These are phyloP conservation scores for Arabidopsis arenosa DNA, from an alignment of 345 rosid genomes.

Conservation along the genomic window DNA sequence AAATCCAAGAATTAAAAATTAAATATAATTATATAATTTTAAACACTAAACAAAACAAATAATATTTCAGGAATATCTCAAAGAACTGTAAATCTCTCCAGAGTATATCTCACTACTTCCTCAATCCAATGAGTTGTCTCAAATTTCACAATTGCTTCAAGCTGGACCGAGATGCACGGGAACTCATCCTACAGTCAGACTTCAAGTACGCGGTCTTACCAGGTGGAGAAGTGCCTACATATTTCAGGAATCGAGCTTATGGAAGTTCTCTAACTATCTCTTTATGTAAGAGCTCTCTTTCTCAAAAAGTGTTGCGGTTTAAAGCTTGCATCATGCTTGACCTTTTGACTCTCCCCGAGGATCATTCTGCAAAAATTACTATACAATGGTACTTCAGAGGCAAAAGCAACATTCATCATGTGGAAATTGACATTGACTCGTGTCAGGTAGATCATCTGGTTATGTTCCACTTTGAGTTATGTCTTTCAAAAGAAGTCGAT, in stretches of 20 bases:
- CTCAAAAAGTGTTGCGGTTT: not conserved
- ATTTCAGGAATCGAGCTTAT: not conserved
- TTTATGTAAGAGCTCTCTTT: constrained; percentile 7
- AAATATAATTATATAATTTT: too few species aligned
- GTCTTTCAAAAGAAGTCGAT: not conserved
- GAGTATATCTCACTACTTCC: constrained; percentile 1
- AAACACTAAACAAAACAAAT: too few species aligned
- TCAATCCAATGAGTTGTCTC: not conserved
- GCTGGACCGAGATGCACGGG: not conserved
- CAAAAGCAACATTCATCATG: not conserved
- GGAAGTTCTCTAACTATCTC: not conserved
- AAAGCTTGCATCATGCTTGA: constrained; percentile 19
- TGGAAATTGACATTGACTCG: not conserved
- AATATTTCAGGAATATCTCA: too few species aligned
- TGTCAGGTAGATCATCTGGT: not conserved
- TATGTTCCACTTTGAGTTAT: not conserved
- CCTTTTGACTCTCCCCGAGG: not conserved
- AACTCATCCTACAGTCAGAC: not conserved
- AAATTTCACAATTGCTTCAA: constrained; percentile 7
- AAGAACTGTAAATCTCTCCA: not conserved
- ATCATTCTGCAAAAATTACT: not conserved
- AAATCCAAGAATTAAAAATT: too few species aligned
- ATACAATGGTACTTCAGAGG: constrained; percentile 10
- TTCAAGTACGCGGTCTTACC: not conserved
- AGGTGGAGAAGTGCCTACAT: constrained; percentile 14